Percentiles rank a stretch among this genome's conserved stretches.
Evolutionary conservation across 2,329 filamentous ascomycete genomes (phyloP).

Genomic region (Aspergillus intermedius): DNA sequence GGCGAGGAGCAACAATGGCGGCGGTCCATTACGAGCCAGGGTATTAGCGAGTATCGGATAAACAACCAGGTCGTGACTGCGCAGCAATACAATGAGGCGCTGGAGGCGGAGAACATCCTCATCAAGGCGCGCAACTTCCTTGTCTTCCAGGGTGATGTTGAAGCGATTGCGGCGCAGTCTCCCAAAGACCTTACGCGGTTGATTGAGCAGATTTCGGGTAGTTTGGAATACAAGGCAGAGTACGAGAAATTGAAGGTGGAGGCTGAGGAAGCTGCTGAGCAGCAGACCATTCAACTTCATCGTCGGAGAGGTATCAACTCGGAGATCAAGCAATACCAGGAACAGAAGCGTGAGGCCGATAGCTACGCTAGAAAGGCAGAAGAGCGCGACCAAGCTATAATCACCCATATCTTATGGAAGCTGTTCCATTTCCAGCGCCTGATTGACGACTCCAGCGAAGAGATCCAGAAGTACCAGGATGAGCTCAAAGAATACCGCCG

Average conservation of each 20-base stretch:
- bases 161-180: slow-evolving; percentile 91
- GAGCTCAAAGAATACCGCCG: slow-evolving; percentile 89
- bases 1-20: slow-evolving; percentile 96
- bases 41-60: slow-evolving; percentile 92
- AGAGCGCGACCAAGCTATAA: slow-evolving; percentile 82
- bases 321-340: slow-evolving; percentile 94
- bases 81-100: slow-evolving; percentile 84
- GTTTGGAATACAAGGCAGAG: slow-evolving; percentile 85
- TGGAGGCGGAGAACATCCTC: slow-evolving; percentile 90
- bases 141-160: slow-evolving; percentile 96
- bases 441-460: slow-evolving; percentile 83
- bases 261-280: slow-evolving; percentile 78
- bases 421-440: slow-evolving; percentile 89
- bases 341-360: slow-evolving; percentile 93
- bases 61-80: slow-evolving; percentile 86
- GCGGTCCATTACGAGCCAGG: slow-evolving; percentile 80
- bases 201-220: slow-evolving; percentile 96
- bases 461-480: slow-evolving; percentile 90
- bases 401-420: slow-evolving; percentile 94
- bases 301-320: slow-evolving; percentile 90
- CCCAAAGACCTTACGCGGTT: slow-evolving; percentile 87
- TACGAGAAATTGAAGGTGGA: slow-evolving; percentile 88
- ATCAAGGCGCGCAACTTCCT: slow-evolving; percentile 98
- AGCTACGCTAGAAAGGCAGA: slow-evolving; percentile 86
- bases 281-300: slow-evolving; percentile 81